Evolutionary conservation across 495 filamentous ascomycete genomes (phyloP).

Genomic region (Gamarada debralockiae): DNA sequence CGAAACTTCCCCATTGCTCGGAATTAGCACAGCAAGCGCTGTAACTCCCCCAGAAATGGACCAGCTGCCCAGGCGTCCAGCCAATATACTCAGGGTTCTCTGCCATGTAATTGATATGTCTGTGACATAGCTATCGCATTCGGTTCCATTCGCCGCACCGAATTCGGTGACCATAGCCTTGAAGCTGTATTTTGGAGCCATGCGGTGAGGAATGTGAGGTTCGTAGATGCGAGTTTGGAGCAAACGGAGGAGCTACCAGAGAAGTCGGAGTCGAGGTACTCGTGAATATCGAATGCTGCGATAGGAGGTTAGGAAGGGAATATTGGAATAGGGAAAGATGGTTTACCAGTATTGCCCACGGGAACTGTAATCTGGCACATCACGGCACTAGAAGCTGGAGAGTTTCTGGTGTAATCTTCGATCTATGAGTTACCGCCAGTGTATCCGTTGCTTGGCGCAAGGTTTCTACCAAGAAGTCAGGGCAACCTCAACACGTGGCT

Average conservation of each 20-base stretch:
- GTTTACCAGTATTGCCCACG: slow-evolving; percentile 38
- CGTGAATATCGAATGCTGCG: slow-evolving; percentile 45
- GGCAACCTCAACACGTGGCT: no score
- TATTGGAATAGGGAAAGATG: neutral
- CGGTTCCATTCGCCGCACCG: slow-evolving; percentile 43
- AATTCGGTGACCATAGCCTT: slow-evolving; percentile 54
- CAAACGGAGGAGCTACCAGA: slow-evolving; percentile 39
- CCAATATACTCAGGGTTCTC: slow-evolving; percentile 48
- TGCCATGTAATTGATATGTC: slow-evolving; percentile 45
- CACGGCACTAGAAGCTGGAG: slow-evolving; percentile 36
- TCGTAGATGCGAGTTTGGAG: slow-evolving; percentile 31
- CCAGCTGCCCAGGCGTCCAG: slow-evolving; percentile 53
- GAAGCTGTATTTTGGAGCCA: slow-evolving; percentile 46
- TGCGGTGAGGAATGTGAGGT: slow-evolving; percentile 38
- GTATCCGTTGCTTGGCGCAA: slow-evolving; percentile 46
- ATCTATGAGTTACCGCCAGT: slow-evolving; percentile 46
- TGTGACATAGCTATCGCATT: slow-evolving; percentile 38
- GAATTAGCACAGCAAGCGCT: slow-evolving; percentile 46
- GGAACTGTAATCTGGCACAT: slow-evolving; percentile 42
- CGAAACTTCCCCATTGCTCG: slow-evolving; percentile 38
- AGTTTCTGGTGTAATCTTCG: slow-evolving; percentile 27
- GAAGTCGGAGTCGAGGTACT: slow-evolving; percentile 49
- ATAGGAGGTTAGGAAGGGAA: no score
- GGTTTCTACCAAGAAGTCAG: slow-evolving; percentile 34
- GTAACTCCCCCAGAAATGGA: slow-evolving; percentile 43